Evolutionary conservation across 306 rosid genomes (phyloP).

Genomic region (Myrica gale): DNA sequence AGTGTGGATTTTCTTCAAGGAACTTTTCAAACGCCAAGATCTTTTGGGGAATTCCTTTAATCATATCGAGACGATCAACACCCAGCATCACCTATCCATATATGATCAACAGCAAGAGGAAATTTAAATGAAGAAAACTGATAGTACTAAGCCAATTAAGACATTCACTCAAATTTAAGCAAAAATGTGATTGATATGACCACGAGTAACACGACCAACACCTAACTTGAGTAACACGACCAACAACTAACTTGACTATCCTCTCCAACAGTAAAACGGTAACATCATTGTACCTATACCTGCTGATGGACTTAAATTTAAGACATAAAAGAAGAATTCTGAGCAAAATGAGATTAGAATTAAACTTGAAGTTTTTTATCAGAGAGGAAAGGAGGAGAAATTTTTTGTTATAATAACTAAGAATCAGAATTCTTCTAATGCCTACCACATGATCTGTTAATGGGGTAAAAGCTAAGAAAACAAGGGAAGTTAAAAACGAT

Average conservation of each 20-base stretch:
- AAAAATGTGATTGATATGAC: neutral
- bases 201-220: neutral
- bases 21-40: constrained; percentile 92
- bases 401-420: neutral
- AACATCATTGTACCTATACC: neutral
- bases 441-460: neutral
- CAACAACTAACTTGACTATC: neutral
- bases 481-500: too few species aligned
- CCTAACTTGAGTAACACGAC: neutral
- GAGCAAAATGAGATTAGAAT: too few species aligned
- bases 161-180: neutral
- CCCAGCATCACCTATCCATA: constrained; percentile 86
- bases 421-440: neutral
- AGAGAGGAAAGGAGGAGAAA: neutral
- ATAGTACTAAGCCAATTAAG: constrained; percentile 7
- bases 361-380: neutral
- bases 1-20: constrained; percentile 81
- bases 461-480: neutral
- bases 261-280: neutral
- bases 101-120: constrained; percentile 28
- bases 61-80: constrained; percentile 97
- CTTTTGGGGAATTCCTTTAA: constrained; percentile 95
- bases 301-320: neutral
- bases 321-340: neutral
- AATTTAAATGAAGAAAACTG: constrained; percentile 29